Evolutionary conservation across 2,329 filamentous ascomycete genomes (phyloP).

Genomic region (Penicillium sp.): DNA sequence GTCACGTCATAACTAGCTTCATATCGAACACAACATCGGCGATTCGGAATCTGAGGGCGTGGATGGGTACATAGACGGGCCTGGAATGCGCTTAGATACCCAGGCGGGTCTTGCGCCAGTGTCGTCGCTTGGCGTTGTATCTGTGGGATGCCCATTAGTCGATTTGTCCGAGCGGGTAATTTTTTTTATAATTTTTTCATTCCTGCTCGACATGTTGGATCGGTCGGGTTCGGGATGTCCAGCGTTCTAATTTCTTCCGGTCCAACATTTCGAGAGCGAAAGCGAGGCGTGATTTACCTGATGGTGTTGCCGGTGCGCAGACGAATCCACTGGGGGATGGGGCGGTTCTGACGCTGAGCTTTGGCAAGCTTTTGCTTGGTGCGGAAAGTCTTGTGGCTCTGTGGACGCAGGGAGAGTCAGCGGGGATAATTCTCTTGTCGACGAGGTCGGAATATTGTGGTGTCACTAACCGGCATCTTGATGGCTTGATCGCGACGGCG

Average conservation of each 20-base stretch:
- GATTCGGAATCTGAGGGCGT: slow-evolving; percentile 31
- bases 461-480: slow-evolving; percentile 55
- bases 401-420: slow-evolving; percentile 26
- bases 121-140: slow-evolving; percentile 99
- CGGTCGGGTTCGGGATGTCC: neutral
- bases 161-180: neutral
- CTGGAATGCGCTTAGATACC: slow-evolving; percentile 72
- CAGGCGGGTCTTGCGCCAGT: slow-evolving; percentile 99
- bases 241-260: neutral
- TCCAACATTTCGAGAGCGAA: slow-evolving; percentile 10
- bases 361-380: slow-evolving; percentile 99
- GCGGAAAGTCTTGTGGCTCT: slow-evolving; percentile 99
- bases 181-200: slow-evolving; percentile 2
- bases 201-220: slow-evolving; percentile 1
- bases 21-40: slow-evolving; percentile 15
- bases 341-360: slow-evolving; percentile 99
- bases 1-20: slow-evolving; percentile 15
- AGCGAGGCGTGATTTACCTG: slow-evolving; percentile 66
- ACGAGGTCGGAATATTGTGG: neutral
- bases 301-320: slow-evolving; percentile 98
- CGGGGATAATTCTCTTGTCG: neutral
- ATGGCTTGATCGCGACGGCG: slow-evolving; percentile 44
- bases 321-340: slow-evolving; percentile 99
- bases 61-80: slow-evolving; percentile 40
- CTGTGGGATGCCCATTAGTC: slow-evolving; percentile 49